Evolutionary conservation across 768 basidiomycete genomes (phyloP).

Genomic region (Gloeopeniophorella convolvens): DNA sequence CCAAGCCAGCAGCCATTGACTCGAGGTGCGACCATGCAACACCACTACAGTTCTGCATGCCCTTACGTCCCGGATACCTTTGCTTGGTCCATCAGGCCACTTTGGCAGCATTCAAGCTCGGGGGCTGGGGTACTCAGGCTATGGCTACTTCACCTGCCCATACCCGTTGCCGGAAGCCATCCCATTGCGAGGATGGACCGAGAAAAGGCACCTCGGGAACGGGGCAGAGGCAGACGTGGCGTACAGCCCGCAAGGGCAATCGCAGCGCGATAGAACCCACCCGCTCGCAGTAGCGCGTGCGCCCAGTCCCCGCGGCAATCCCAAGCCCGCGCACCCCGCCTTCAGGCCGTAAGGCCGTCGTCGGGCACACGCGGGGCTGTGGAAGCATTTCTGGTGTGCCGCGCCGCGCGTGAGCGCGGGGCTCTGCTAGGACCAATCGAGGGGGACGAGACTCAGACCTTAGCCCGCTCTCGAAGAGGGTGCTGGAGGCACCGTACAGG

Average conservation of each 20-base stretch:
- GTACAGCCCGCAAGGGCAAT: background rate
- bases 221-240: too few relatives aligned
- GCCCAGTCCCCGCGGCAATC: constrained; percentile 28
- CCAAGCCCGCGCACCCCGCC: constrained; percentile 22
- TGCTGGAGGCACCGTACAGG: constrained; percentile 5
- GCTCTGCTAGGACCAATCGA: constrained; percentile 27
- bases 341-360: background rate
- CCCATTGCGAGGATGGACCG: too few relatives aligned
- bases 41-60: too few relatives aligned
- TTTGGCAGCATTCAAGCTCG: too few relatives aligned
- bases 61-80: too few relatives aligned
- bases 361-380: background rate
- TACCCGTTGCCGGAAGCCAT: too few relatives aligned
- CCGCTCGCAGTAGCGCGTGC: background rate
- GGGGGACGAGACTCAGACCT: constrained; percentile 30
- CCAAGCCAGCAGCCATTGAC: too few relatives aligned
- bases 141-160: too few relatives aligned
- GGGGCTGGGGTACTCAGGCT: too few relatives aligned
- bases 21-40: too few relatives aligned
- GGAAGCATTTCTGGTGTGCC: constrained; percentile 28
- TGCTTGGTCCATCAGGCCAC: too few relatives aligned
- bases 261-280: constrained; percentile 15
- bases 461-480: constrained; percentile 28
- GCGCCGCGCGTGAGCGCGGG: constrained; percentile 25
- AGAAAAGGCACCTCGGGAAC: too few relatives aligned